Conservation (phyloP, 2,329 filamentous ascomycete genomes). For the Neurospora sp. region DNA sequence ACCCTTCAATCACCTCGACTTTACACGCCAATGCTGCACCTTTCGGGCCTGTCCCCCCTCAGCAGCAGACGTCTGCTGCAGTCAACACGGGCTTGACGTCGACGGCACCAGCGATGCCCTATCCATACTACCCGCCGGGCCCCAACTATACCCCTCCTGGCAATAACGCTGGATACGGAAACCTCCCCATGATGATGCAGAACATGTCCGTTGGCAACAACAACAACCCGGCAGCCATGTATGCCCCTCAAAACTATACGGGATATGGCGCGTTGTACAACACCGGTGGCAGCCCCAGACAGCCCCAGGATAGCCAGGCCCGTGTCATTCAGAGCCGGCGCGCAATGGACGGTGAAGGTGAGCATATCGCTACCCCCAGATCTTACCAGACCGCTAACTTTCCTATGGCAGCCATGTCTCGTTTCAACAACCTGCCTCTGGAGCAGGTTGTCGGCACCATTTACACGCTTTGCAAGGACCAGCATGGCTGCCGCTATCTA, state of each 20-base stretch:
- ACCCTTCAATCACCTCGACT: slow-evolving; percentile 55
- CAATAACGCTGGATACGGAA: slow-evolving; percentile 26
- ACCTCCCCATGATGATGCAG: slow-evolving; percentile 57
- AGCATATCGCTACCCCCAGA: slow-evolving; percentile 15
- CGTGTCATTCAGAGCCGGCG: slow-evolving; percentile 68
- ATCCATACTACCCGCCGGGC: slow-evolving; percentile 19
- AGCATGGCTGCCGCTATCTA: slow-evolving; percentile 92
- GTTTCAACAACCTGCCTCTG: slow-evolving; percentile 73
- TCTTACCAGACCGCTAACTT: slow-evolving; percentile 20
- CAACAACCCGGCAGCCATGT: slow-evolving; percentile 31
- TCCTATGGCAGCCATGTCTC: slow-evolving; percentile 50
- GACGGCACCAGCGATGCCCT: slow-evolving; percentile 18
- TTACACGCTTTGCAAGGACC: slow-evolving; percentile 89
- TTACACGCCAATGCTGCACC: slow-evolving; percentile 72
- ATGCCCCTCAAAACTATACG: slow-evolving; percentile 47
- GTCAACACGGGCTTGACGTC: slow-evolving; percentile 20
- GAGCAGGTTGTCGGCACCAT: slow-evolving; percentile 76
- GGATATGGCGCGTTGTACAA: slow-evolving; percentile 43
- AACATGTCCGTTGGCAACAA: slow-evolving; percentile 47
- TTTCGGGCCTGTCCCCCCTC: slow-evolving; percentile 57
- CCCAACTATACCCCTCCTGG: slow-evolving; percentile 23
- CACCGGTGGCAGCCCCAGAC: slow-evolving; percentile 26
- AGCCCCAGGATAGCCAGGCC: slow-evolving; percentile 63
- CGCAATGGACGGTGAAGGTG: slow-evolving; percentile 62
- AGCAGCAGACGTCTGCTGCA: slow-evolving; percentile 22